Evolutionary conservation across 805 yeast species (phyloP).

Genomic region (Candida vaughaniae): DNA sequence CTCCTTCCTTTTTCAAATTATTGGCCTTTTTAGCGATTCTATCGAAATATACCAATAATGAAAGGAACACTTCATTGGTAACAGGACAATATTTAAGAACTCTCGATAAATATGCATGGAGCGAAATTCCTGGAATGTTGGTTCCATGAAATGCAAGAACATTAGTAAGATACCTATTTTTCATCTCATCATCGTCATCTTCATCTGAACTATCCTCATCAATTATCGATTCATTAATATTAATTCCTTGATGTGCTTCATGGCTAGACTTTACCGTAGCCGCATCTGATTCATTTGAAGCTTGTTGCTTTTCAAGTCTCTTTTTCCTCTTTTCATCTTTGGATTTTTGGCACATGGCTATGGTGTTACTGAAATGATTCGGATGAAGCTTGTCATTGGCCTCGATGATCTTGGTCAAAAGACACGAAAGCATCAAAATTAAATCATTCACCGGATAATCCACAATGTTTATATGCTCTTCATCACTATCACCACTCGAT

Average conservation of each 20-base stretch:
- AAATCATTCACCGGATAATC: conserved; percentile 80
- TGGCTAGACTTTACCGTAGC: no score
- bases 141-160: conserved; percentile 93
- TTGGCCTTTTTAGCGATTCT: conserved; percentile 85
- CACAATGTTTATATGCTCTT: conserved; percentile 70
- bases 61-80: conserved; percentile 93
- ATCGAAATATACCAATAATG: conserved; percentile 90
- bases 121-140: conserved; percentile 91
- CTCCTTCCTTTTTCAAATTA: conserved; percentile 30
- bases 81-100: conserved; percentile 96
- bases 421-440: conserved; percentile 78
- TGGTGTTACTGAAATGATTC: conserved; percentile 53
- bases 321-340: conserved; percentile 33
- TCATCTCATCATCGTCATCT: conserved; percentile 42
- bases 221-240: conserved; percentile 7
- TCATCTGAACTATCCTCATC: conserved; percentile 22
- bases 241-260: conserved; percentile 5
- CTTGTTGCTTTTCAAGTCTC: conserved; percentile 19
- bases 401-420: conserved; percentile 82
- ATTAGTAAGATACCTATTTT: conserved; percentile 57
- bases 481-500: conserved; percentile 21
- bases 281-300: not conserved
- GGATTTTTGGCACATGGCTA: conserved; percentile 37
- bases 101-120: conserved; percentile 85
- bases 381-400: conserved; percentile 86